phyloP scores from a whole-genome alignment of 2,329 filamentous ascomycete genomes.

The Fusarium guadeloupense region DNA sequence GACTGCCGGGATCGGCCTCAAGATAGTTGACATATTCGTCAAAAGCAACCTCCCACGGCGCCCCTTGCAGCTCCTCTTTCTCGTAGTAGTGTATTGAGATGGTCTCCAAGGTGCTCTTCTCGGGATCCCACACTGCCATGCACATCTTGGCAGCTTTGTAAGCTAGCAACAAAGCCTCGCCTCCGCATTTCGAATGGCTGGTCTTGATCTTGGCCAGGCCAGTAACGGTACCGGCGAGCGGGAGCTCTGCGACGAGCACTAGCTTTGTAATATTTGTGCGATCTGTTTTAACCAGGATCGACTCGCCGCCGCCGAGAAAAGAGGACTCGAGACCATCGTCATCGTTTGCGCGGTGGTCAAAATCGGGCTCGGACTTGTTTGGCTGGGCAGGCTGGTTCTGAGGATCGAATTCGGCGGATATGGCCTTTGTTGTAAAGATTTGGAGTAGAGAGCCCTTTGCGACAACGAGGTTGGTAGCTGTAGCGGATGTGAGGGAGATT shows the following conservation, averaged over 20 bases:
- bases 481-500: constrained; percentile 78
- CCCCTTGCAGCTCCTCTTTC: constrained; percentile 85
- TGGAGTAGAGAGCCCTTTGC: constrained; percentile 93
- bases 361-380: constrained; percentile 56
- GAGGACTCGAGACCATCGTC: constrained; percentile 73
- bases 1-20: constrained; percentile 87
- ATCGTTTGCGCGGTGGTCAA: constrained; percentile 65
- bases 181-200: constrained; percentile 77
- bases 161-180: constrained; percentile 83
- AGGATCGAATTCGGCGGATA: constrained; percentile 69
- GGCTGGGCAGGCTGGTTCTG: constrained; percentile 50
- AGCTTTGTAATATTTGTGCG: constrained; percentile 77
- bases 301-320: constrained; percentile 70
- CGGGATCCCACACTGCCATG: constrained; percentile 91
- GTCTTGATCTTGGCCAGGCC: constrained; percentile 82
- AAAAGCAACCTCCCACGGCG: constrained; percentile 82
- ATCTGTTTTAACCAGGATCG: constrained; percentile 68
- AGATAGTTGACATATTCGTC: constrained; percentile 82
- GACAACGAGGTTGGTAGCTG: constrained; percentile 85
- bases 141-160: constrained; percentile 93
- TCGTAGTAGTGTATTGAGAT: constrained; percentile 98
- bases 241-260: constrained; percentile 84
- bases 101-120: constrained; percentile 80
- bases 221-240: constrained; percentile 83
- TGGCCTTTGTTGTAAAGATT: constrained; percentile 79